These are phyloP conservation scores for Fusarium sp. DNA, from an alignment of 2,329 filamentous ascomycete species.

Conservation along the genomic window DNA sequence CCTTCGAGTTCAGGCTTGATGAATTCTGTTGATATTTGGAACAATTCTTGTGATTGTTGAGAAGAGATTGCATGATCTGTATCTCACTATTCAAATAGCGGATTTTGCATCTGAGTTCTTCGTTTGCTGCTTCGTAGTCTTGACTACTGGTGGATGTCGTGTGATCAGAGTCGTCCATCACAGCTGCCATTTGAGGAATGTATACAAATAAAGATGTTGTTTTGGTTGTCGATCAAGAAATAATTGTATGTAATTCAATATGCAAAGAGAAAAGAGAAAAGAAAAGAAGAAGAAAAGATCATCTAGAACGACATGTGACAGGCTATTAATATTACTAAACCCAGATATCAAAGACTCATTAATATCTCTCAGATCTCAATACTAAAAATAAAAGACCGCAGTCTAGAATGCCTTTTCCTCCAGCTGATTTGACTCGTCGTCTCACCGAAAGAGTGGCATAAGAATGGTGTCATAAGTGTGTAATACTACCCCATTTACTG, in stretches of 20 bases:
- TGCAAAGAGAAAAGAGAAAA: not conserved
- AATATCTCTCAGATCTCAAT: not conserved
- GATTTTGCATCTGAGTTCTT: not conserved
- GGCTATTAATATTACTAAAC: not conserved
- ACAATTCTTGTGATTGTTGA: slow-evolving; percentile 6
- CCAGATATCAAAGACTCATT: not conserved
- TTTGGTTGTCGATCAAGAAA: not conserved
- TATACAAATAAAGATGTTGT: not conserved
- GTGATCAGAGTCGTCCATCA: not conserved
- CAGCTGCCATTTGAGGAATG: not conserved
- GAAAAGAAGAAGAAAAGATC: not conserved
- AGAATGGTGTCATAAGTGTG: slow-evolving; percentile 16
- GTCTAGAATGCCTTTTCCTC: not conserved
- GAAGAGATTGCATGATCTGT: not conserved
- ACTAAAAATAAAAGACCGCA: not conserved
- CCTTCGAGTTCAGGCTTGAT: not conserved
- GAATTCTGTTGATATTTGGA: not conserved
- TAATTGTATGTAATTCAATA: too few species aligned
- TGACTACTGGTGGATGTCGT: not conserved
- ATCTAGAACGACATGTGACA: not conserved
- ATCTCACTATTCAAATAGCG: not conserved
- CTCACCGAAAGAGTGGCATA: slow-evolving; percentile 18
- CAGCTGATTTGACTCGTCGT: not conserved
- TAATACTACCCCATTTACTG: not conserved
- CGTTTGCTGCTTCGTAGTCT: not conserved